phyloP scores from a whole-genome alignment of 2,329 filamentous ascomycete genomes.

The Fusarium illudens region DNA sequence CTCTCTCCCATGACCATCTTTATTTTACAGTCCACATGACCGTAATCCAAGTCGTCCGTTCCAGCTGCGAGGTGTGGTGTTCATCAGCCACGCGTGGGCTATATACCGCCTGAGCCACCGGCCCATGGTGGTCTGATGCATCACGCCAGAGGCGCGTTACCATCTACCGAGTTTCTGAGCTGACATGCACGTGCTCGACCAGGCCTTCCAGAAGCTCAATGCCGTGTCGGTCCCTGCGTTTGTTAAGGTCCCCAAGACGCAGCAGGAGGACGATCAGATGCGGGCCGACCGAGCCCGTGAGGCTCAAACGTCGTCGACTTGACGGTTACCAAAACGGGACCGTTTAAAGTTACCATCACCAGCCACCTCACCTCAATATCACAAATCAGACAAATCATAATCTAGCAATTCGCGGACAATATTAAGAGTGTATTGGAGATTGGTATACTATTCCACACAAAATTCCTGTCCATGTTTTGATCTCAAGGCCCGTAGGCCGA shows the following conservation, averaged over 20 bases:
- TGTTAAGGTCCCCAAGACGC: slow-evolving; percentile 9
- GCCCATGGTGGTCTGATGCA: slow-evolving; percentile 39
- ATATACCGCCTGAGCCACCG: slow-evolving; percentile 35
- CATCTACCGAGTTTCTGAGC: slow-evolving; percentile 23
- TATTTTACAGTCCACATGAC: not conserved
- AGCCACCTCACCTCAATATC: not conserved
- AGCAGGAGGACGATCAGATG: slow-evolving; percentile 15
- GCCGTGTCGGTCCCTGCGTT: slow-evolving; percentile 19
- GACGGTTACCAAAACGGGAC: not conserved
- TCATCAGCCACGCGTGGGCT: slow-evolving; percentile 26
- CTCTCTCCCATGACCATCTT: not conserved
- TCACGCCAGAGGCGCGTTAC: slow-evolving; percentile 27
- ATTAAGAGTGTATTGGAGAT: slow-evolving; percentile 41
- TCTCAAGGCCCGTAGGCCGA: slow-evolving; percentile 22
- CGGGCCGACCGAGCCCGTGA: slow-evolving; percentile 9
- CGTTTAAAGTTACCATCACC: not conserved
- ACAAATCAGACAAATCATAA: not conserved
- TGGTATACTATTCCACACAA: slow-evolving; percentile 32
- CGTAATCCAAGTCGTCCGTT: slow-evolving; percentile 12
- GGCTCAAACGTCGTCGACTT: not conserved
- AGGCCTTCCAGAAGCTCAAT: slow-evolving; percentile 23
- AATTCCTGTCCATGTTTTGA: slow-evolving; percentile 27
- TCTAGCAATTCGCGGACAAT: not conserved
- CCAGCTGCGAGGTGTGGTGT: not conserved
- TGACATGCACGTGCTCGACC: slow-evolving; percentile 22